Evolutionary conservation across 2,329 filamentous ascomycete species (phyloP), one percentile per base, ranked within the genome.

Genomic region (Ploettnerulaceae sp.): DNA sequence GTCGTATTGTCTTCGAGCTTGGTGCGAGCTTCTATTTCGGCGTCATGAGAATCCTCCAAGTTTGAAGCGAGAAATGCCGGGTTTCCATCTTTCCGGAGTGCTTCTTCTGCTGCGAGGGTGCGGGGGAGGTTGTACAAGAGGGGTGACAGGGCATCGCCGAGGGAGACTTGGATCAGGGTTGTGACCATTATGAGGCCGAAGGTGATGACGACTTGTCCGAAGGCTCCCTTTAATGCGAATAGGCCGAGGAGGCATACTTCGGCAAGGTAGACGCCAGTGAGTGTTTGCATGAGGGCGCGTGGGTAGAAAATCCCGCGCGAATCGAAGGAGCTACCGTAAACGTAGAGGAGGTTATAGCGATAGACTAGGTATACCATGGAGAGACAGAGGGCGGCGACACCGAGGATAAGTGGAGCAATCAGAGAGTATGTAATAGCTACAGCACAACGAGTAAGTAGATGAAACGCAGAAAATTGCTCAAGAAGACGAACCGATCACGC

Each of bases 271-370:
- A 81, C 69, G 29, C 81, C 80, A 7, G 78, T 76, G 12, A 82
- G 73, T 21, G 81, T 70, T 31, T 85, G 81, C 57, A 82, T 76
- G 25, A 85, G 67, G 6, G 76, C 80, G 24, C 78, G 76, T 3
- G 77, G 73, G 58, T 84, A 84, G 55, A 74, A 69, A n/a, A 79
- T 73, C 22, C 81, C 81, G 59, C 83, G 81, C 14, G 77, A 82
- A 57, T 84, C 81, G 49, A 82, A 75, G 43, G 74, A 68, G 7
- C 75, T 70, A 51, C 80, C 76, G 40, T 75, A 76, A 21, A 83
- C 77, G 62, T 78, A 84, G 12, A 84, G 67, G 36, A 85, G 61
- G 63, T 83, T 82, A 69, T 84, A 84, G 15, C 77, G 72, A 63
- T 80, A 84, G 49, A 77, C 77, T 51, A 78, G 67, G 62, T 84